These are phyloP conservation scores for Colletotrichum sp. DNA, from an alignment of 2,329 filamentous ascomycete species.

Conservation along the genomic window DNA sequence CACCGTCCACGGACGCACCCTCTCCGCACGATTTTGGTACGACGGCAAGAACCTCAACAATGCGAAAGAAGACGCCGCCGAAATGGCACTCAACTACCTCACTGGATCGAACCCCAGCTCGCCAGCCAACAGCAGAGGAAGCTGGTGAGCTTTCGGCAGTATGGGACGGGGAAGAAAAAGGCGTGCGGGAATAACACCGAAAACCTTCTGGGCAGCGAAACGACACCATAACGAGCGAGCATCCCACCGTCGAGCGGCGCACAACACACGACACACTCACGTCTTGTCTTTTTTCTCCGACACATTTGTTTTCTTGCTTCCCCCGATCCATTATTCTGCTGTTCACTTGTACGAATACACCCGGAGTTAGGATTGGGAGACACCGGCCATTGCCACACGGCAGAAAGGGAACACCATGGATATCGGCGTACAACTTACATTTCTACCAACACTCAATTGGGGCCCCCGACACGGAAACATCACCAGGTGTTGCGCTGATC, in stretches of 20 bases:
- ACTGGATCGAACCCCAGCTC: constrained; percentile 45
- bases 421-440: constrained; percentile 19
- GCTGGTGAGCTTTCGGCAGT: constrained; percentile 4
- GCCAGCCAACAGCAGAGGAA: constrained; percentile 32
- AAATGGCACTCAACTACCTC: constrained; percentile 72
- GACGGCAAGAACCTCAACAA: constrained; percentile 88
- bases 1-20: constrained; percentile 67
- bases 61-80: constrained; percentile 89
- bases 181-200: not conserved
- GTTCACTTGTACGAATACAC: constrained; percentile 21
- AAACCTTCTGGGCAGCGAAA: not conserved
- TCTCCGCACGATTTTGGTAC: constrained; percentile 87
- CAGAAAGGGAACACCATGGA: constrained; percentile 15
- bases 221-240: not conserved
- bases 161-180: not conserved
- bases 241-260: constrained; percentile 10
- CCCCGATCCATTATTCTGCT: not conserved
- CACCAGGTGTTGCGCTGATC: not conserved
- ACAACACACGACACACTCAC: not conserved
- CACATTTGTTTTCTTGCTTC: not conserved
- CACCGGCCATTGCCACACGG: constrained; percentile 20
- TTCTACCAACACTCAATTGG: constrained; percentile 13
- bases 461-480: not conserved
- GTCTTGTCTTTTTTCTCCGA: not conserved
- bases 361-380: constrained; percentile 20